Evolutionary conservation across 2,329 filamentous ascomycete species (phyloP), one percentile per base, ranked within the genome.

Genomic region (Xylariales sp.): DNA sequence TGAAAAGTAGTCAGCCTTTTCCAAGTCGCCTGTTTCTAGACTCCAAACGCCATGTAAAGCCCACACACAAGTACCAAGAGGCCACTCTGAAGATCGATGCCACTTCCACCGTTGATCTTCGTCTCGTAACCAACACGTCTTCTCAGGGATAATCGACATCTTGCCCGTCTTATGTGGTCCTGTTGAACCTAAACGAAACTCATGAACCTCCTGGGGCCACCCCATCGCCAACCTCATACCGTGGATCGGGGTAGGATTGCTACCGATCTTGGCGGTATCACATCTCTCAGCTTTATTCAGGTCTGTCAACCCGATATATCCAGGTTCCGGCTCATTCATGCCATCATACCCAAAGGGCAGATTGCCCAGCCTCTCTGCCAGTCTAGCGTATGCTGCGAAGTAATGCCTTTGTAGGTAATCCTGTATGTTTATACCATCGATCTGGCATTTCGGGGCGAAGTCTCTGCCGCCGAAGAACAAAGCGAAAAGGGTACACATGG

Each of bases 251-350:
- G 45, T 49, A 10, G 52, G 52, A 8, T 45, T 49, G 36, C 45
- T 53, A 4, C 48, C 46, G 3, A 53, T 51, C 31, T 49, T 51
- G n/a, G 51, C 44, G 5, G 48, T 51, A 22, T 51, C 42, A 16
- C 46, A 48, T 5, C 49, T 37, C 22, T 51, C 48, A 29, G 42
- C 49, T 20, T 20, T 42, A 20, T 25, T 29, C 25, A 55, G 38
- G 25, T 54, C 44, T 27, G 41, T 21, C 38, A 42, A 43, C 11
- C 47, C 48, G 24, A 55, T 50, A 21, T 51, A 44, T 3, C 52
- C 52, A 7, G 48, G 28, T 34, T 51, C 49, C 1, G 52, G 52
- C 42, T 55, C 52, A 11, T 55, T 55, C 50, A 55, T 55, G n/a
- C 50, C 48, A 16, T 55, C 52, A 35, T 46, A 55, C 0, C 40